Percentiles rank a stretch among this genome's conserved stretches.
phyloP scores from a whole-genome alignment of 768 basidiomycete genomes.

The button mushroom (Agaricus bisporus) region DNA sequence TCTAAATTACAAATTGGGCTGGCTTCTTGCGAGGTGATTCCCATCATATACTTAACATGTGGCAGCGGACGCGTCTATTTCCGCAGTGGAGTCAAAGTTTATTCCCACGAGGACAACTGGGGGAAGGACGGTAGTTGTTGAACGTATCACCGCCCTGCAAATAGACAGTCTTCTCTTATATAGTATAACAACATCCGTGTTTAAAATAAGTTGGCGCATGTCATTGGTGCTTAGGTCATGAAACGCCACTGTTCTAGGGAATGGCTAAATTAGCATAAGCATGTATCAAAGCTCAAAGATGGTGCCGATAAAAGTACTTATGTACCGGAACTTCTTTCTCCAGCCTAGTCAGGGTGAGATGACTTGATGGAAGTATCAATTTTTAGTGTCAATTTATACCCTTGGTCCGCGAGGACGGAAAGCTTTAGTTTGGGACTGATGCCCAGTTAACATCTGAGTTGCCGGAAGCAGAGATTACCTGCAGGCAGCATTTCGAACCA shows the following conservation, averaged over 20 bases:
- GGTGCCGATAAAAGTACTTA: conserved; percentile 4
- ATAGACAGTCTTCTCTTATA: not conserved
- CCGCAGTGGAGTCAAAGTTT: conserved; percentile 23
- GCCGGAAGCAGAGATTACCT: too few species aligned
- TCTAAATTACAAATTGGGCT: not conserved
- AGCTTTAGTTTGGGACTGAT: not conserved
- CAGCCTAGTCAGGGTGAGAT: conserved; percentile 2
- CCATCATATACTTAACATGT: conserved; percentile 18
- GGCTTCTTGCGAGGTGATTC: conserved; percentile 12
- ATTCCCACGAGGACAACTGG: conserved; percentile 1
- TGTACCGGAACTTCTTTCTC: conserved; percentile 6
- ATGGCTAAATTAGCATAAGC: not conserved
- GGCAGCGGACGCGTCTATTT: conserved; percentile 29
- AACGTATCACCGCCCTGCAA: conserved; percentile 15
- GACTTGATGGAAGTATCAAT: not conserved
- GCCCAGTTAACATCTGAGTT: not conserved
- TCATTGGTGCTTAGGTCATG: not conserved
- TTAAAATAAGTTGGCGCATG: not conserved
- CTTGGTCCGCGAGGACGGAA: conserved; percentile 5
- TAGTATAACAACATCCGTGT: not conserved
- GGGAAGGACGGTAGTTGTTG: conserved; percentile 11
- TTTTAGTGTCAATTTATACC: not conserved
- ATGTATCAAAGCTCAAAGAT: not conserved
- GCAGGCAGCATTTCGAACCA: not conserved
- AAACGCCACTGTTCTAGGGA: conserved; percentile 4